Base-by-base conservation (phyloP, 1,139 yeast species). In the Saccharomycopsis crataegensis region DNA sequence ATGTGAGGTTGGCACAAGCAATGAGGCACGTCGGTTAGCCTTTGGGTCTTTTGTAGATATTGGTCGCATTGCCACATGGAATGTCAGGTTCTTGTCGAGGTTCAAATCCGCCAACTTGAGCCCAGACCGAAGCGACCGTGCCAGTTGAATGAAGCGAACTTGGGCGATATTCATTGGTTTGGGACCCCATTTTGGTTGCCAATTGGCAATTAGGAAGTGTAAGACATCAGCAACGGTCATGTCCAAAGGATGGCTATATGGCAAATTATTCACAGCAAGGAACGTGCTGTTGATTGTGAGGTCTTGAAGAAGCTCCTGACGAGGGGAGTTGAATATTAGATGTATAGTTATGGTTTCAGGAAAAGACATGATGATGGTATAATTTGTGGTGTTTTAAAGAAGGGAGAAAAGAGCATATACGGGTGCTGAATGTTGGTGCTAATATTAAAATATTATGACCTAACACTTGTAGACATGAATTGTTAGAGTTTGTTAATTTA, bases 101-200 rank as follows among this genome's bases (percentile, higher is more conserved):
- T 56, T 54, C 7, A 50, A 41, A 36, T 54, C 52, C 12, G 42
- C 50, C 7, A 56, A 28, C 8, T 48, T 16, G 3, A 56, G 33
- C 8, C 46, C 56, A 12, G 53, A 36, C n/a, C 58, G 41, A n/a
- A 56, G 16, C 3, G 56, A 40, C 34, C 57, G 41, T 8, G 54
- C 56, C 37, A 22, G 41, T 41, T 54, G 57, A 37, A 46, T 44
- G 28, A 51, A 54, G 11, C 58, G 43, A 32, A 56, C 16, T 41
- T 48, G 52, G 16, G 56, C 36, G 28, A 53, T 46, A 14, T 42
- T 50, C 17, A 38, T 8, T 14, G 58, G 58, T 37, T 48, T 53
- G 12, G 52, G 37, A 12, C 58, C 58, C 58, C 58, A 56, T 46
- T 53, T 43, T 9, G 52, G 53, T 38, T 53, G 58, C 58, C 58